These are phyloP conservation scores for Eucalyptus albens DNA, from an alignment of 345 rosid species.

Conservation along the genomic window DNA sequence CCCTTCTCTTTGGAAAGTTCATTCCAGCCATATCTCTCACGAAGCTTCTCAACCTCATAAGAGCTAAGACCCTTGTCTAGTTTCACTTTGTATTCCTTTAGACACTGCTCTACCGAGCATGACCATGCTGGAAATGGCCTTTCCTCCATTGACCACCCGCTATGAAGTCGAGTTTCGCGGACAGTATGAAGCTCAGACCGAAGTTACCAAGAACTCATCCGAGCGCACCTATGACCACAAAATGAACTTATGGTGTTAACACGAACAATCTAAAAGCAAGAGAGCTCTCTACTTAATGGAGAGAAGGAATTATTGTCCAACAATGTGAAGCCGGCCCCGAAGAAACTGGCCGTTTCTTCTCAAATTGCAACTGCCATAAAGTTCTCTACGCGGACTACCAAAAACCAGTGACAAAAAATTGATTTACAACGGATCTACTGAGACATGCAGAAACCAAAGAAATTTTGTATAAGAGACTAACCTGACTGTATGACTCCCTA, in stretches of 20 bases:
- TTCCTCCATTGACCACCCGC: constrained; percentile 30
- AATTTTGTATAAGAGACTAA: neutral
- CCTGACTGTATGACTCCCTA: neutral
- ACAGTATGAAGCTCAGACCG: neutral
- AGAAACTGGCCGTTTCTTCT: neutral
- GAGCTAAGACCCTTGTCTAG: constrained; percentile 52
- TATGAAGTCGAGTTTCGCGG: neutral
- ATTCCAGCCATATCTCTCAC: constrained; percentile 59
- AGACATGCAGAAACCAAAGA: neutral
- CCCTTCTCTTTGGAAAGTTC: constrained; percentile 88
- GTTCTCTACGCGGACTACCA: neutral
- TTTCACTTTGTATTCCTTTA: constrained; percentile 54
- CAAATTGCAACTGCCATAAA: neutral
- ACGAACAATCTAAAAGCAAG: neutral
- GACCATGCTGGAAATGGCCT: constrained; percentile 72
- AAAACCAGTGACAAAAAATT: neutral
- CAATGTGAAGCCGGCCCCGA: neutral
- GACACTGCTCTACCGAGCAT: constrained; percentile 66
- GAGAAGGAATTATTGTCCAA: neutral
- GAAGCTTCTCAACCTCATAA: constrained; percentile 57
- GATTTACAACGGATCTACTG: neutral
- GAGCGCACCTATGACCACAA: neutral
- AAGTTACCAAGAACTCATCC: neutral
- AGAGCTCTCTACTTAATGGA: neutral
- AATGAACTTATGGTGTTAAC: neutral